Evolutionary conservation across 192 early-diverging fungal genomes (phyloP).

Genomic region (Coemansia sp.): DNA sequence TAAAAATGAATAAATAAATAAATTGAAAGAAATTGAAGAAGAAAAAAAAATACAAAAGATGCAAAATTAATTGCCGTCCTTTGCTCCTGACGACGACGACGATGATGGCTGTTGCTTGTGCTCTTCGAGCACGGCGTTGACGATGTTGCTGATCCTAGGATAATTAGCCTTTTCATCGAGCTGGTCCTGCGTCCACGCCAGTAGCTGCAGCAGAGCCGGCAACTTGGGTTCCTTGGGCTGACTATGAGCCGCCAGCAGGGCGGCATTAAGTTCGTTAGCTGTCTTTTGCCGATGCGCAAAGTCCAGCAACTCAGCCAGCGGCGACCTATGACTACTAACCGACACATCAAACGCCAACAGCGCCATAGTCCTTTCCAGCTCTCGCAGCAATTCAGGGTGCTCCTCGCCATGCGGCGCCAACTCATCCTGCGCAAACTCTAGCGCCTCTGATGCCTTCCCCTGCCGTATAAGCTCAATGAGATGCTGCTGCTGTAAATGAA

Average conservation of each 20-base stretch:
- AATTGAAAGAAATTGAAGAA: conserved; percentile 4
- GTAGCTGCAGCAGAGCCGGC: conserved; percentile 85
- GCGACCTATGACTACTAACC: conserved; percentile 26
- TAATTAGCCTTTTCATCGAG: conserved; percentile 82
- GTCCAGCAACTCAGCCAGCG: conserved; percentile 87
- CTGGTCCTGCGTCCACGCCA: conserved; percentile 94
- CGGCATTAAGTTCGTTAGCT: conserved; percentile 94
- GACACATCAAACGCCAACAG: conserved; percentile 90
- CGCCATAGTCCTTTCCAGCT: conserved; percentile 96
- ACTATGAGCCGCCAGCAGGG: conserved; percentile 86
- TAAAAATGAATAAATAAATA: not conserved
- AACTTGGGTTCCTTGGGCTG: conserved; percentile 96
- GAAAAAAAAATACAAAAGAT: conserved; percentile 5
- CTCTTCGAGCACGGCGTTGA: conserved; percentile 71
- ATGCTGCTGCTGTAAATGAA: conserved; percentile 96
- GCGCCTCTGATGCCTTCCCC: conserved; percentile 78
- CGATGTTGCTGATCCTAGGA: conserved; percentile 87
- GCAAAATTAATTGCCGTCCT: not conserved
- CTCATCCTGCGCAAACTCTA: conserved; percentile 97
- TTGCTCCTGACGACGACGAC: not conserved
- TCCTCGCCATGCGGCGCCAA: conserved; percentile 98
- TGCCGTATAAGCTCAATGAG: conserved; percentile 93
- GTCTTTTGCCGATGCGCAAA: conserved; percentile 89
- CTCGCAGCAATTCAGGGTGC: conserved; percentile 92
- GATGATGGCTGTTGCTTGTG: conserved; percentile 1